Evolutionary conservation across 1,139 yeast species (phyloP).

Genomic region (Blastobotrys indianensis): DNA sequence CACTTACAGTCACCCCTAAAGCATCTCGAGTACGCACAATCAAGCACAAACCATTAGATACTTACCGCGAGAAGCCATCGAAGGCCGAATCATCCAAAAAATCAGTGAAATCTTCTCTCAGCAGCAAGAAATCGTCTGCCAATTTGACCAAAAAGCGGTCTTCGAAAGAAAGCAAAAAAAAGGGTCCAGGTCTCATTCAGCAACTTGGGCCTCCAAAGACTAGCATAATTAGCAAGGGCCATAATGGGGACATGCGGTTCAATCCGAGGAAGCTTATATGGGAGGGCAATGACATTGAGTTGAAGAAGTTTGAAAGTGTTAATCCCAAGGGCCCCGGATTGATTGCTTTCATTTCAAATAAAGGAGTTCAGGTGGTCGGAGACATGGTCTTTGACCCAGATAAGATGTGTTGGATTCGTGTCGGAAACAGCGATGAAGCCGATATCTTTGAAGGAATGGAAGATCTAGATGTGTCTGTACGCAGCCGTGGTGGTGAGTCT

Average conservation of each 20-base stretch:
- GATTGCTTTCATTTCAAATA: constrained; percentile 33
- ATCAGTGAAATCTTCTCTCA: not conserved
- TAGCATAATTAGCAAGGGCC: constrained; percentile 24
- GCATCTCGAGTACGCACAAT: constrained; percentile 10
- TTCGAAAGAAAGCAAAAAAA: constrained; percentile 2
- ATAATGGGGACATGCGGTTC: constrained; percentile 45
- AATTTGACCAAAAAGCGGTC: constrained; percentile 8
- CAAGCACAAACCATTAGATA: constrained; percentile 15
- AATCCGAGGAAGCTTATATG: constrained; percentile 49
- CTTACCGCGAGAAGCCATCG: constrained; percentile 15
- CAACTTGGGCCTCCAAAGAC: constrained; percentile 31
- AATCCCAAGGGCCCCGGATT: constrained; percentile 33
- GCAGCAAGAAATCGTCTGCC: constrained; percentile 1
- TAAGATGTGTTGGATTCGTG: constrained; percentile 51
- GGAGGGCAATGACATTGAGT: constrained; percentile 66
- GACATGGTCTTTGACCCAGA: constrained; percentile 60
- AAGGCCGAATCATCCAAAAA: constrained; percentile 1
- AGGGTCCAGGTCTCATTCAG: constrained; percentile 32
- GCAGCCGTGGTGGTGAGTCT: constrained; percentile 2
- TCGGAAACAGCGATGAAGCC: constrained; percentile 29
- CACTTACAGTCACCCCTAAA: constrained; percentile 18
- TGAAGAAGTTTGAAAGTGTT: constrained; percentile 42
- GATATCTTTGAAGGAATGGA: constrained; percentile 54
- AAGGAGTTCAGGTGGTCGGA: constrained; percentile 37
- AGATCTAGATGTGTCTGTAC: constrained; percentile 30